Evolutionary conservation across 192 early-diverging fungal species (phyloP), one percentile per base, ranked within the genome.

Genomic region (Coemansia sp.): DNA sequence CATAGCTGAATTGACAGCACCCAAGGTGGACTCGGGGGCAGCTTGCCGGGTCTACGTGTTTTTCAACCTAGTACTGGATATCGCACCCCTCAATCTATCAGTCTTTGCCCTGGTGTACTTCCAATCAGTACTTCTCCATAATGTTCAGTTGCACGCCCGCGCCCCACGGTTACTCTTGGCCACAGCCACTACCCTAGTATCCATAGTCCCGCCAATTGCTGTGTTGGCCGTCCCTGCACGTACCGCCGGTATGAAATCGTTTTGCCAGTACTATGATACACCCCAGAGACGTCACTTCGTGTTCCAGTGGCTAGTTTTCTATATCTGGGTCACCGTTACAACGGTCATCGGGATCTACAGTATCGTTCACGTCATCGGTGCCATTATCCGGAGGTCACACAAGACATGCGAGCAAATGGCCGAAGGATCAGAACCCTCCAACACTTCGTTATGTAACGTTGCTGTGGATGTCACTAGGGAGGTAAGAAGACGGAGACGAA

Each of bases 301-400:
- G n/a, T 76, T 76, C 52, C 38, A 76, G 25, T 76, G 74, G 74
- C 64, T 67, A 0, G 74, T 76, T 10, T 63, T 67, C 27, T 69
- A 76, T 34, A 70, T 76, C 28, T 76, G 74, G 74, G 47, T 66
- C 6, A 17, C 54, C 0, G 7, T 76, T 29, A 44, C 57, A 4
- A 55, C 48, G 2, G 4, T 66, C 8, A 52, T 57, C 13, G 74
- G 74, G 2, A 17, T 66, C 15, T 60, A 42, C 22, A 70, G 74
- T 31, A 70, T 76, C 9, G 6, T 34, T 0, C 25, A 54, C 10
- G 59, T 76, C 60, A 4, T 70, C 1, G 13, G 37, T 0, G 57
- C 40, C 2, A 74, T 68, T 0, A 10, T 59, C 0, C 15, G 22
- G 4, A 55, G 72, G 22, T 62, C 59, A 0, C 42, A 30, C 22